A percentile compares a stretch with the other conserved stretches of the same genome.
Conservation (phyloP, 2,329 filamentous ascomycete species). For the Colletotrichum viniferum region DNA sequence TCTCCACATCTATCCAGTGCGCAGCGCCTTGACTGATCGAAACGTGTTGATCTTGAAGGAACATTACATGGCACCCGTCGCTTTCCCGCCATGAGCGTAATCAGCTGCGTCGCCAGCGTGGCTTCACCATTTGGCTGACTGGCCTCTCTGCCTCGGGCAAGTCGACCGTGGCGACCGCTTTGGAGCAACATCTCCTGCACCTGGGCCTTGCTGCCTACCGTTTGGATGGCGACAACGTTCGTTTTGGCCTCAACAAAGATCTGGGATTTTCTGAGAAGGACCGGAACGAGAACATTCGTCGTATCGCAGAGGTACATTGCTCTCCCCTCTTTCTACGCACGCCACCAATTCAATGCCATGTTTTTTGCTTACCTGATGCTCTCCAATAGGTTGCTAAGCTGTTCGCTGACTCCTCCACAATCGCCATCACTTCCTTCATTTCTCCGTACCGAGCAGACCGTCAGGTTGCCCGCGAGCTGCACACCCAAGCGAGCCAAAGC, state of each 20-base stretch:
- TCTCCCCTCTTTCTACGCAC: background rate
- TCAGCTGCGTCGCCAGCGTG: conserved; percentile 77
- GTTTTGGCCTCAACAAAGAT: conserved; percentile 97
- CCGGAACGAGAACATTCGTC: conserved; percentile 96
- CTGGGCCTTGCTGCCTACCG: conserved; percentile 84
- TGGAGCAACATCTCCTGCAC: conserved; percentile 96
- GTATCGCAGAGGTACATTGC: conserved; percentile 76
- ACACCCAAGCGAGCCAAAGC: conserved; percentile 62
- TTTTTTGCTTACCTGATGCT: background rate
- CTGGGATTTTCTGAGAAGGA: conserved; percentile 92
- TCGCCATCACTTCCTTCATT: conserved; percentile 96
- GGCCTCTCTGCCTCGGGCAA: conserved; percentile 96
- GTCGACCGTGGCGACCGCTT: conserved; percentile 93
- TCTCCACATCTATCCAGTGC: background rate
- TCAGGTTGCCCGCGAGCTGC: conserved; percentile 79
- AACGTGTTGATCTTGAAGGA: conserved; percentile 54
- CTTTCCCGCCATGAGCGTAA: conserved; percentile 81
- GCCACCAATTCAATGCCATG: background rate
- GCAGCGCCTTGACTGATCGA: background rate
- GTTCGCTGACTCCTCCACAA: conserved; percentile 86
- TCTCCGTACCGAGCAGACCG: conserved; percentile 91
- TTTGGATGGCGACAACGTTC: conserved; percentile 97
- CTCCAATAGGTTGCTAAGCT: conserved; percentile 80
- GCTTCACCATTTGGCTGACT: conserved; percentile 97
- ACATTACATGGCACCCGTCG: conserved; percentile 89